These are phyloP conservation scores for Neoscytalidium dimidiatum DNA, from an alignment of 2,329 filamentous ascomycete genomes.

Conservation along the genomic window DNA sequence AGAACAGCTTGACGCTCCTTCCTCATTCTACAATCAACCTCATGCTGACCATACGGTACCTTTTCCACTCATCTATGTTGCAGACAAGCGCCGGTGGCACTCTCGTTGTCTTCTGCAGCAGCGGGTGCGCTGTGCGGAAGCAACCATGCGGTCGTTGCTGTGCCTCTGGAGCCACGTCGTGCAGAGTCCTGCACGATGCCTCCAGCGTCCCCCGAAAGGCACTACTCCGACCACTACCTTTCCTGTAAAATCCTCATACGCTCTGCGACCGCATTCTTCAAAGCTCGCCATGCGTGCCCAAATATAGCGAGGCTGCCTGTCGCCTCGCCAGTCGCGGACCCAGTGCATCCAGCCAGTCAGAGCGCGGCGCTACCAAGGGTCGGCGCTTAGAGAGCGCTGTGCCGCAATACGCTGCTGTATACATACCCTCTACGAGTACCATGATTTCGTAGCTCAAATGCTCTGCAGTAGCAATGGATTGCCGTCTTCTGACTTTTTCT, in stretches of 20 bases:
- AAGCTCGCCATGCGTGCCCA: not conserved
- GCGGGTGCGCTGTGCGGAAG: too few relatives aligned
- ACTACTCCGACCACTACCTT: too few relatives aligned
- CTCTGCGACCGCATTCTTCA: not conserved
- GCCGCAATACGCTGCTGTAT: not conserved
- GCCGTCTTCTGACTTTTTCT: not conserved
- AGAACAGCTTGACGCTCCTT: not conserved
- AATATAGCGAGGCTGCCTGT: not conserved
- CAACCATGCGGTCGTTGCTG: too few relatives aligned
- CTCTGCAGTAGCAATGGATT: not conserved
- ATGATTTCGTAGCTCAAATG: not conserved
- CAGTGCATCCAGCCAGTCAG: not conserved
- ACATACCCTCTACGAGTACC: not conserved
- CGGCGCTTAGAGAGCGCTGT: not conserved
- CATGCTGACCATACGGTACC: not conserved
- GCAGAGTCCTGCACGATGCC: too few relatives aligned
- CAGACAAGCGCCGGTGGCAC: too few relatives aligned
- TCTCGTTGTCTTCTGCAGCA: not conserved
- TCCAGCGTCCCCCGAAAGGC: too few relatives aligned
- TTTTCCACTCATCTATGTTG: too few relatives aligned
- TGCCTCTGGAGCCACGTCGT: too few relatives aligned
- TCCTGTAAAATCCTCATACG: not conserved
- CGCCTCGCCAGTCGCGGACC: not conserved
- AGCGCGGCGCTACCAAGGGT: not conserved
- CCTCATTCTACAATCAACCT: not conserved